phyloP scores from a whole-genome alignment of 78 protist species.

The Guillardia theta region DNA sequence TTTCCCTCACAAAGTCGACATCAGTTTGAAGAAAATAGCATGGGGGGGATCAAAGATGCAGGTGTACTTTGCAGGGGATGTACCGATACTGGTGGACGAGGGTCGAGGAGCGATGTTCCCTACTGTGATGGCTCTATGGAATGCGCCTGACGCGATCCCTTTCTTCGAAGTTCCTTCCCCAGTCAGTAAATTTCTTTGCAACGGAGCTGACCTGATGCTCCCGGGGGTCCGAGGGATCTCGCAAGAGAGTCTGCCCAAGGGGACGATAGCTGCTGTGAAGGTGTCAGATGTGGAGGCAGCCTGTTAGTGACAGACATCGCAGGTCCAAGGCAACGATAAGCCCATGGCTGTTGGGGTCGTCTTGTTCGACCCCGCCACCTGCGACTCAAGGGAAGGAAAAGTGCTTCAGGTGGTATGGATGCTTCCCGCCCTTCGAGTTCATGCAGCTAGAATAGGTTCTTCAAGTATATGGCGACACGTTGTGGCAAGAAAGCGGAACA shows the following conservation, averaged over 20 bases:
- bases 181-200: not conserved
- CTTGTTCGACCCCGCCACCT: not conserved
- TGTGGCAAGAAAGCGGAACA: not conserved
- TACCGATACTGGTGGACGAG: not conserved
- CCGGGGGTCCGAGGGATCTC: slow-evolving; percentile 15
- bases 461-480: not conserved
- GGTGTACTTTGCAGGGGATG: not conserved
- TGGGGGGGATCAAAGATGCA: not conserved
- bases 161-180: not conserved
- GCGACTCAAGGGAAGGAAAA: not conserved
- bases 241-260: not conserved
- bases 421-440: too few species aligned
- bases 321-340: not conserved
- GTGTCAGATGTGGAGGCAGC: not conserved
- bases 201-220: slow-evolving; percentile 14
- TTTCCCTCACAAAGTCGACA: not conserved
- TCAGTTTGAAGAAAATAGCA: not conserved
- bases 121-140: not conserved
- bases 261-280: not conserved
- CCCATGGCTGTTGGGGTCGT: not conserved
- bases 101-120: not conserved
- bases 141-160: not conserved
- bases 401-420: not conserved
- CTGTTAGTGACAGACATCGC: not conserved
- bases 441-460: too few species aligned